A percentile compares a stretch with the other conserved stretches of the same genome.
These are phyloP conservation scores for Aureobasidium sp. DNA, from an alignment of 2,329 filamentous ascomycete genomes.

Conservation along the genomic window DNA sequence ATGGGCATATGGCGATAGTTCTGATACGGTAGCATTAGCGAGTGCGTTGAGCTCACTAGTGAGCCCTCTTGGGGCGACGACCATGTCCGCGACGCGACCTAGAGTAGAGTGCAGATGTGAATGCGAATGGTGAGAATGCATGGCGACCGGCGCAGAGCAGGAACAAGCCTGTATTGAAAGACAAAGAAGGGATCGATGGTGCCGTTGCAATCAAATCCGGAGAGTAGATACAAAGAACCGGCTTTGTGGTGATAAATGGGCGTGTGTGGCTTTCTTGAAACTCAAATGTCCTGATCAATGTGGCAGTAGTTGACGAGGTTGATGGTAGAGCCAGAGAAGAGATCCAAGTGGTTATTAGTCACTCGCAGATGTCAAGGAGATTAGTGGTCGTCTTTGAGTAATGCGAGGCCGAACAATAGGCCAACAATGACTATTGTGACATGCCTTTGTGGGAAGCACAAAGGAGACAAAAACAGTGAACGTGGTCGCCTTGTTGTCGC, in stretches of 20 bases:
- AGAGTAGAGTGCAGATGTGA: slow-evolving; percentile 11
- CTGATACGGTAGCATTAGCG: slow-evolving; percentile 12
- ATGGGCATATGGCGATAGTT: slow-evolving; percentile 26
- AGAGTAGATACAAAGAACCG: slow-evolving; percentile 13
- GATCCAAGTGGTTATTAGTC: background rate
- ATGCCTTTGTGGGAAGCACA: slow-evolving; percentile 1
- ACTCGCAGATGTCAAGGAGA: slow-evolving; percentile 8
- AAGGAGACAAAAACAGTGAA: background rate
- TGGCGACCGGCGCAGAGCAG: slow-evolving; percentile 14
- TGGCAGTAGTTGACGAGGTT: background rate
- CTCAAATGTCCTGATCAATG: background rate
- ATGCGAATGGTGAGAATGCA: slow-evolving; percentile 15
- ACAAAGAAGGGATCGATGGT: slow-evolving; percentile 7
- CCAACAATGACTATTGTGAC: slow-evolving; percentile 9
- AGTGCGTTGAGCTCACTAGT: slow-evolving; percentile 13
- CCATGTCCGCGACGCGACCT: slow-evolving; percentile 6
- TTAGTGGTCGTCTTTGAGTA: background rate
- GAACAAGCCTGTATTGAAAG: background rate
- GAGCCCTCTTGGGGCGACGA: slow-evolving; percentile 3
- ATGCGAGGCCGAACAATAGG: slow-evolving; percentile 7
- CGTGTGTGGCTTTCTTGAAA: slow-evolving; percentile 1
- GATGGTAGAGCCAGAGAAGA: background rate
- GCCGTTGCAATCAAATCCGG: slow-evolving; percentile 13
- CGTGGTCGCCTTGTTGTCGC: background rate
- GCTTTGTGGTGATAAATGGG: slow-evolving; percentile 7